phyloP scores from a whole-genome alignment of 495 filamentous ascomycete species.

The Penicillium chermesinum region DNA sequence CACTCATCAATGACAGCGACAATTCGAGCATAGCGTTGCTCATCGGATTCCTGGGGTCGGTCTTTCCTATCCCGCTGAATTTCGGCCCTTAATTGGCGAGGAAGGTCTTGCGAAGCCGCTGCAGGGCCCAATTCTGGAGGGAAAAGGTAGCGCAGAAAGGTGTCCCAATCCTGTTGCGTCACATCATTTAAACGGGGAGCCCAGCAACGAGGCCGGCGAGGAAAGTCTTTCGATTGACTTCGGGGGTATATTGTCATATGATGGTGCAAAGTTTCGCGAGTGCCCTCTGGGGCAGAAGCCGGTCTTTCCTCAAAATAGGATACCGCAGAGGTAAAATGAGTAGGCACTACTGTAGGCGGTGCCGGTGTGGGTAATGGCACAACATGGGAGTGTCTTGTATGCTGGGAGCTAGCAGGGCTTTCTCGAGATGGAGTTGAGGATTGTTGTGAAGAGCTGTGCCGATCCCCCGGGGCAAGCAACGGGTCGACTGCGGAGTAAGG shows the following conservation, averaged over 20 bases:
- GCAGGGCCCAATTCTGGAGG: constrained; percentile 38
- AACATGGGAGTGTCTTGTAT: constrained; percentile 17
- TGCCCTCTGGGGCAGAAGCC: constrained; percentile 21
- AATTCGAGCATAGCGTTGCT: constrained; percentile 37
- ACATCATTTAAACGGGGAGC: constrained; percentile 34
- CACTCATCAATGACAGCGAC: constrained; percentile 45
- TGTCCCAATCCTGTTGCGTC: constrained; percentile 47
- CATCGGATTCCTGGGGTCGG: constrained; percentile 39
- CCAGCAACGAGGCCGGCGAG: constrained; percentile 43
- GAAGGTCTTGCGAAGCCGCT: constrained; percentile 34
- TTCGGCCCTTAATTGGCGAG: constrained; percentile 38
- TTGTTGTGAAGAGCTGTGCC: constrained; percentile 12
- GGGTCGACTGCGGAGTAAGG: constrained; percentile 45
- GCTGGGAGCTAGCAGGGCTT: constrained; percentile 14
- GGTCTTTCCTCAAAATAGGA: constrained; percentile 44
- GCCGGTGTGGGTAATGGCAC: constrained; percentile 6
- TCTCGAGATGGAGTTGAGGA: constrained; percentile 16
- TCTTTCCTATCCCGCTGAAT: constrained; percentile 42
- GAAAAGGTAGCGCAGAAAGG: constrained; percentile 46
- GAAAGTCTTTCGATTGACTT: constrained; percentile 43
- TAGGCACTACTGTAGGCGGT: constrained; percentile 17
- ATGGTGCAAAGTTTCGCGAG: constrained; percentile 28
- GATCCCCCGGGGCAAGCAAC: constrained; percentile 22
- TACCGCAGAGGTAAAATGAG: constrained; percentile 38
- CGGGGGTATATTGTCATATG: constrained; percentile 42